These are phyloP conservation scores for Eucalyptus marginata DNA, from an alignment of 345 rosid genomes.

Conservation along the genomic window DNA sequence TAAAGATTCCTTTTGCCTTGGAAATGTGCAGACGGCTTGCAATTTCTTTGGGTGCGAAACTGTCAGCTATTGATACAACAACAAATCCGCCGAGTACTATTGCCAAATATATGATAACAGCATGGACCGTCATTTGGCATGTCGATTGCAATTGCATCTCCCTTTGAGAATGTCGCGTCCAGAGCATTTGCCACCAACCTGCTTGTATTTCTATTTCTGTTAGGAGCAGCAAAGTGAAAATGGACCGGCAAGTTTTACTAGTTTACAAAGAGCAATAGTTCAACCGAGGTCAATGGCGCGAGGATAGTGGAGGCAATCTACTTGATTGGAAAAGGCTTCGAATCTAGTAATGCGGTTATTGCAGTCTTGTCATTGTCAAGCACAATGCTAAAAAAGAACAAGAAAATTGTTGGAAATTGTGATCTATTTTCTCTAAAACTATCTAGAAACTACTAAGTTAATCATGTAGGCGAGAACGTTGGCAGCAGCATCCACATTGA, in stretches of 20 bases:
- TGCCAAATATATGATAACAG: constrained; percentile 78
- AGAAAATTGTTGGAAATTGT: not conserved
- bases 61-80: constrained; percentile 94
- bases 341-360: not conserved
- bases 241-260: not conserved
- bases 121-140: constrained; percentile 96
- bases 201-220: not conserved
- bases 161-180: constrained; percentile 44
- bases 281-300: not conserved
- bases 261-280: not conserved
- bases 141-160: constrained; percentile 79
- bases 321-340: not conserved
- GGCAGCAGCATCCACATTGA: too few species aligned
- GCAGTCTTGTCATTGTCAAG: not conserved
- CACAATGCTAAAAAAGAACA: not conserved
- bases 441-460: too few species aligned
- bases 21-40: constrained; percentile 67
- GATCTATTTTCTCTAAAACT: too few species aligned
- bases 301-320: not conserved
- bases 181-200: constrained; percentile 85
- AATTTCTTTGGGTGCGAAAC: constrained; percentile 83
- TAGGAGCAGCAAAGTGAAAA: not conserved
- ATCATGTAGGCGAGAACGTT: too few species aligned
- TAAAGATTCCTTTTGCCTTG: constrained; percentile 82
- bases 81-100: constrained; percentile 65